Base-by-base conservation (phyloP, 2,329 filamentous ascomycete species). In the Sporothrix brunneoviolacea region DNA sequence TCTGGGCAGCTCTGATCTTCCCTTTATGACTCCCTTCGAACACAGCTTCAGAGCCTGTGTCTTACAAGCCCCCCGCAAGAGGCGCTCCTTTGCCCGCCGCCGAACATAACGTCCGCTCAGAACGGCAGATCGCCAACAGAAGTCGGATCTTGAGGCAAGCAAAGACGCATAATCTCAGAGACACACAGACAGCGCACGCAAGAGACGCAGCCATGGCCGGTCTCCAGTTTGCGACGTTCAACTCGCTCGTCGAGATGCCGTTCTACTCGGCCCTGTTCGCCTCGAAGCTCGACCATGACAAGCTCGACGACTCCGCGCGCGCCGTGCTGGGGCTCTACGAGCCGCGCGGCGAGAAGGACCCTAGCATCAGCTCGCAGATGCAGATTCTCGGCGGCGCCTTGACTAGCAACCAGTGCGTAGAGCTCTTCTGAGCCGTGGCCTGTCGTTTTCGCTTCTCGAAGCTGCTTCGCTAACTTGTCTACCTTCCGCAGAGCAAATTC, bases 261-360 rank as follows among this genome's bases (percentile, higher is more conserved):
- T 98, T 98, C 69, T 98, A 96, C 66, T 86, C 88, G 40, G 84
- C 89, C 5, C 80, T 98, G n/a, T 93, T 94, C 53, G 82, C 85
- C 6, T 86, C 86, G 58, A 98, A 98, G 71, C 89, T 98, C 65
- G 90, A 97, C 66, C 85, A 95, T 77, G 93, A 96, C 71, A 95
- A 91, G 70, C 87, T 98, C 46, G 88, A 96, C 71, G 91, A 95
- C 67, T 95, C 91, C 9, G 87, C 90, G 21, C 86, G 91, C 39
- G 84, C 85, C 54, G 78, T 97, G 3, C 76, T 95, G 27, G 93
- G 93, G 4, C 71, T 95, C 38, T 98, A 98, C 66, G 89, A 96
- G 68, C 82, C 93, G 58, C 85, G 86, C 38, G 74, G 82, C 10
- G 74, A 75, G 37, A 85, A 88, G 59, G 70, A 82, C 35, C 82